Base-by-base conservation (phyloP, 1,139 yeast genomes). In the Pneumocystis wakefieldiae region DNA sequence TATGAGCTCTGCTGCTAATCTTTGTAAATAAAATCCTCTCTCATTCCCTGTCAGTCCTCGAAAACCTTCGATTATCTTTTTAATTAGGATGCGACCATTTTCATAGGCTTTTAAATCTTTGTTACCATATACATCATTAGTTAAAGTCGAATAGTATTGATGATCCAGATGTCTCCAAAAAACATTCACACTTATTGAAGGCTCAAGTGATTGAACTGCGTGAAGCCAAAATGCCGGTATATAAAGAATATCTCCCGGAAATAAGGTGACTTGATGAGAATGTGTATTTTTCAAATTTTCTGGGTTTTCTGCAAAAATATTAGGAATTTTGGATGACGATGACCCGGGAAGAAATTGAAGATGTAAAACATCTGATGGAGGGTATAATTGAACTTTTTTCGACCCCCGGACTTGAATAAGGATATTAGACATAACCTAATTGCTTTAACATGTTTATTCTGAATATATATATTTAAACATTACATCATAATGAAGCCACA, bases 181-280 rank as follows among this genome's bases (percentile, higher is more conserved):
- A 39, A 70, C 67, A 65, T 75, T 75, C 41, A 75, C 62, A 3
- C 76, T 73, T 28, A 75, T 70, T 17, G 76, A 73, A 19, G 74
- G 68, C 24, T 68, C 69, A 19, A 70, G 63, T 1, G 76, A 72
- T 29, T 66, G 64, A n/a, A 75, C 73, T 5, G 77, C 76, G 64
- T 75, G 77, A 3, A 75, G 67, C 77, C 77, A 75, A 68, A 73
- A 67, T 6, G 76, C 67, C 1, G 78, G 78, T 53, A 76, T 70
- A 63, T 70, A 74, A 15, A 76, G 62, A 24, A 74, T 67, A 65
- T 76, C 78, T 1, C 78, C 76, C 0, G 77, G 76, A n/a, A 67
- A 62, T 71, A 75, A 69, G n/a, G 67, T 61, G 29, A 69, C 63
- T 65, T 74, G 76, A 19, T 69, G 61, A 2, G 77, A 75, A 38